Base-by-base conservation (phyloP, 345 rosid genomes). In the Pistacia atlantica region DNA sequence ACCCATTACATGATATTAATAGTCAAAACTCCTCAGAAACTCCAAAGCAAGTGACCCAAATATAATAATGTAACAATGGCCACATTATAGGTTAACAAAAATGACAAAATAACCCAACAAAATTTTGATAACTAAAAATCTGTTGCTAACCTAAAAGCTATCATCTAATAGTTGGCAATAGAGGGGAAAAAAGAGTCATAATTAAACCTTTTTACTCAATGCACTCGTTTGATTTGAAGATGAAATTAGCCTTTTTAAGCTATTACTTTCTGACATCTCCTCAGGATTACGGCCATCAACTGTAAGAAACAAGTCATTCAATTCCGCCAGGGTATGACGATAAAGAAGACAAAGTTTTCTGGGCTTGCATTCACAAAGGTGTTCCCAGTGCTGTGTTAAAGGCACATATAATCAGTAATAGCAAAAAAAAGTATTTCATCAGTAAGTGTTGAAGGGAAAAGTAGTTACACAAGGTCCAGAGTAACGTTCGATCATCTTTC, bases 361-460 rank as follows among this genome's bases (percentile, higher is more conserved):
- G 72, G 91, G 77, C 73, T 93, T 84, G 84, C 99, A 95, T 82
- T 93, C 99, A 80, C 99, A 93, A 74, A 95, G 89, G 75, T 85
- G 96, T 67, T 85, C 87, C 93, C 94, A 92, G 71, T 95, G 99
- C 99, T 95, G 94, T 87, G 88, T 33, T 51, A 71, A 65, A 80
- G 45, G 61, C 66, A 80, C 71, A 77, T 67, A 74, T 59, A 63
- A 77, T 66, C 48, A 78, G 61, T n/a, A 63, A 65, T 42, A 46
- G 65, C 46, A 42, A 7, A 67, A 42, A 42, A 3, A 13, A 49
- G 13, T 46, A 25, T 61, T 48, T 16, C 68, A 73, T 59, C 33
- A 28, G 13, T 56, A 60, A 14, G 18, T 54, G 56, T n/a, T 22
- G 16, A 11, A 72, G 57, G 54, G 67, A 46, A 62, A 33, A 62